Conservation (phyloP, 2,329 filamentous ascomycete species). For the Cercospora canescens region DNA sequence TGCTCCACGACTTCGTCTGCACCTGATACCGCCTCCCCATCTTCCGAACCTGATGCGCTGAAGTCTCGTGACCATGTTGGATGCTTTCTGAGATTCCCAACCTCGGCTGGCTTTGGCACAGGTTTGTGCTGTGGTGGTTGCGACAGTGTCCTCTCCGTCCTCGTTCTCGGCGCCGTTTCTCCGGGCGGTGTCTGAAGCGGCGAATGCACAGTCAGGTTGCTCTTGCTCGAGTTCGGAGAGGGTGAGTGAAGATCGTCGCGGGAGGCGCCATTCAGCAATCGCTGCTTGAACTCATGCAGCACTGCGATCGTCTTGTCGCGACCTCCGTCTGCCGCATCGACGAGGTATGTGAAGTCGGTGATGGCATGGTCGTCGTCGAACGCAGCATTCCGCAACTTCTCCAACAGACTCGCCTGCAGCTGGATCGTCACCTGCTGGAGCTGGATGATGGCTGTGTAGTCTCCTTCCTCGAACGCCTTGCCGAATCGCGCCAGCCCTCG, state of each 20-base stretch:
- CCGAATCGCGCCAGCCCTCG: constrained; percentile 34
- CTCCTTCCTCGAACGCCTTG: constrained; percentile 34
- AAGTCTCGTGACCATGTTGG: constrained; percentile 27
- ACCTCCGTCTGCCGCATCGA: constrained; percentile 34
- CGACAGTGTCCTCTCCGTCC: constrained; percentile 7
- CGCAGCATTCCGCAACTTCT: constrained; percentile 33
- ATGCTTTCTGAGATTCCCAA: constrained; percentile 5
- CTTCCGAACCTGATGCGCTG: constrained; percentile 23
- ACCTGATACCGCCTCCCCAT: constrained; percentile 29
- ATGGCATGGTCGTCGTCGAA: constrained; percentile 31
- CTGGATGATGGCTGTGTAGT: constrained; percentile 33
- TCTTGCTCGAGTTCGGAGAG: constrained; percentile 20
- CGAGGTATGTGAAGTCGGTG: constrained; percentile 32
- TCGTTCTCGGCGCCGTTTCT: constrained; percentile 7
- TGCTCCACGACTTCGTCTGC: constrained; percentile 25
- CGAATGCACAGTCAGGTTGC: constrained; percentile 12
- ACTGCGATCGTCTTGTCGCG: constrained; percentile 33
- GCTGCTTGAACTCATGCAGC: constrained; percentile 33
- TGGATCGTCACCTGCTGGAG: constrained; percentile 36
- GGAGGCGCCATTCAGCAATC: constrained; percentile 22
- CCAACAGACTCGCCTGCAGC: constrained; percentile 32
- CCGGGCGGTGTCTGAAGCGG: constrained; percentile 5
- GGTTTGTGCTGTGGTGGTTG: background rate
- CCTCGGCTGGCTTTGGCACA: background rate
- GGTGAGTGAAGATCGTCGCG: constrained; percentile 5